These are phyloP conservation scores for Fusarium sp. DNA, from an alignment of 2,329 filamentous ascomycete genomes.

Conservation along the genomic window DNA sequence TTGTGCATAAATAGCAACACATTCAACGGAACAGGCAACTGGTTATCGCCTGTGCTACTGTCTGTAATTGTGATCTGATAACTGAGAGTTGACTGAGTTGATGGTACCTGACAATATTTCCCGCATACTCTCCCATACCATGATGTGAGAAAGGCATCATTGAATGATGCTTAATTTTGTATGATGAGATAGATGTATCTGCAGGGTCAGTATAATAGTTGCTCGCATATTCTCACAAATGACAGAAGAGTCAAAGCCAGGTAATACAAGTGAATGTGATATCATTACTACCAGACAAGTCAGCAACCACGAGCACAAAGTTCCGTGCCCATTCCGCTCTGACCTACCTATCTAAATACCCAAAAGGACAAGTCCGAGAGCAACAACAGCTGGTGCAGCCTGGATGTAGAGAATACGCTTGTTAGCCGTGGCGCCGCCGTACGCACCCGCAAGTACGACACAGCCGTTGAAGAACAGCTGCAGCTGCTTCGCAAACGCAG, in stretches of 20 bases:
- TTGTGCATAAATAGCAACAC: not conserved
- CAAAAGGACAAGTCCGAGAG: slow-evolving; percentile 48
- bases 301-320: not conserved
- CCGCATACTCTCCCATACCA: not conserved
- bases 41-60: not conserved
- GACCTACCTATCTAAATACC: slow-evolving; percentile 21
- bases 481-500: slow-evolving; percentile 58
- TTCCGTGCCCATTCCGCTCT: not conserved
- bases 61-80: not conserved
- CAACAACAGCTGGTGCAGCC: slow-evolving; percentile 49
- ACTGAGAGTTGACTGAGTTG: not conserved
- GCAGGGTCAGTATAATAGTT: rapidly evolving
- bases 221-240: not conserved
- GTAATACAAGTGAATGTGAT: not conserved
- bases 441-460: slow-evolving; percentile 59
- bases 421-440: slow-evolving; percentile 58
- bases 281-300: not conserved
- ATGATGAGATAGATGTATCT: not conserved
- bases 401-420: slow-evolving; percentile 60
- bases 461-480: slow-evolving; percentile 62
- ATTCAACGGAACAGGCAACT: not conserved
- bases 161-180: not conserved
- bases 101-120: not conserved
- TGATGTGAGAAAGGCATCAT: not conserved
- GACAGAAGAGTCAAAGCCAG: not conserved